Evolutionary conservation across 176 grass and related monocot species (phyloP), one percentile per base, ranked within the genome.

Genomic region (Dactylis glomerata): DNA sequence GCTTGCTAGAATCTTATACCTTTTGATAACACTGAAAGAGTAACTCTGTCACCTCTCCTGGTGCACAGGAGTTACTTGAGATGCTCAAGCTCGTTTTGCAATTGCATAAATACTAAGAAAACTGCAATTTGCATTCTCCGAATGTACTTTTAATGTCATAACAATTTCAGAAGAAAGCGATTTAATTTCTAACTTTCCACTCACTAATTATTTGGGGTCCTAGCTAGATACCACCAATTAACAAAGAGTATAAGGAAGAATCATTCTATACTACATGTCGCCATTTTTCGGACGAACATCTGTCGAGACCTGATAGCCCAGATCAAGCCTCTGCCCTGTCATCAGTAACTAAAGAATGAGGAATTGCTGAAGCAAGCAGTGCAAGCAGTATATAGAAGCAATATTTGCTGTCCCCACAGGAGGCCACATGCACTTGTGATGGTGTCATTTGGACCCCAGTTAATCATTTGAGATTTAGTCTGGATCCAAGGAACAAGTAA

Each of bases 381-480:
- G 38, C 12, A 46, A 13, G 42, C 47, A 28, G 56, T 28, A 22
- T 64, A 71, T 28, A 5, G 36, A 47, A 13, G 76, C 19, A 81
- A 20, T 74, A 12, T 75, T 42, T 41, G 69, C 41, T 83, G 80
- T 90, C 84, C 84, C 80, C 84, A 90, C 80, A 80, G 63, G n/a
- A 80, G 37, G 23, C 88, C 80, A 84, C 76, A 84, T 76, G 81
- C 75, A 70, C 15, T 51, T 87, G 76, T 81, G 80, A 91, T 87
- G 89, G 68, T 81, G 81, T 87, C 89, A 87, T 91, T 87, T 91
- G 89, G 89, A 81, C 56, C 61, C 50, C 50, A 87, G 87, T 51
- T 51, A 51, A 75, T 87, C 58, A 87, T 84, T 91, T 70, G 81
- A 84, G 76, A 87, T 75, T 87, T 68, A 91, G 68, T 74, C 36